A percentile compares a stretch with the other conserved stretches of the same genome.
phyloP scores from a whole-genome alignment of 1,139 yeast genomes.

The Protomyces gravidus region DNA sequence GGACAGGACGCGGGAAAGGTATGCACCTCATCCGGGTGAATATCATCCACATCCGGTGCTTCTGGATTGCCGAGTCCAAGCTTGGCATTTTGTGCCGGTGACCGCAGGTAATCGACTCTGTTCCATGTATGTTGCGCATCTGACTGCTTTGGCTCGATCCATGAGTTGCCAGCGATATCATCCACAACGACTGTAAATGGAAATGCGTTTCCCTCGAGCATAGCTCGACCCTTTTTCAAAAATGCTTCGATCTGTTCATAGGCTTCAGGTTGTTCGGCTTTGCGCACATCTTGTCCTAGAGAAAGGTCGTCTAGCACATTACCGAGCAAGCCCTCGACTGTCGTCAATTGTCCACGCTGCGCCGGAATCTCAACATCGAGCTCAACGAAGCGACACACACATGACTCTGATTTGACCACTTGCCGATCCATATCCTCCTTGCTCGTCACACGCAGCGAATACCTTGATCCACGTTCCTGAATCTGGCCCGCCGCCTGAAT shows the following conservation, averaged over 20 bases:
- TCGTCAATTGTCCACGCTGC: conserved; percentile 86
- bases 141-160: conserved; percentile 87
- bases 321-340: conserved; percentile 77
- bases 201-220: conserved; percentile 60
- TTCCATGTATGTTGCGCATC: conserved; percentile 92
- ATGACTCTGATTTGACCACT: conserved; percentile 84
- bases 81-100: conserved; percentile 80
- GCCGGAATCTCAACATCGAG: conserved; percentile 94
- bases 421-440: conserved; percentile 79
- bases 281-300: conserved; percentile 75
- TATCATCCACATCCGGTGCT: conserved; percentile 47
- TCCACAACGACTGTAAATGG: conserved; percentile 80
- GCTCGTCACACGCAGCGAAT: conserved; percentile 64
- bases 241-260: conserved; percentile 71
- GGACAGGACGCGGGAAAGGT: conserved; percentile 91
- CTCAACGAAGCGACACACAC: conserved; percentile 75
- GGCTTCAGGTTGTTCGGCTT: conserved; percentile 65
- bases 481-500: conserved; percentile 89
- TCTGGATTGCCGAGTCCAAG: conserved; percentile 84
- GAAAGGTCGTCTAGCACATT: conserved; percentile 83
- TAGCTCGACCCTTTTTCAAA: conserved; percentile 55
- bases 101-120: conserved; percentile 72
- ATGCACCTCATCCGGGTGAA: conserved; percentile 75
- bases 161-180: conserved; percentile 96
- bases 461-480: conserved; percentile 67